Evolutionary conservation across 2,329 filamentous ascomycete species (phyloP).

Genomic region (Fonsecaea nubica): DNA sequence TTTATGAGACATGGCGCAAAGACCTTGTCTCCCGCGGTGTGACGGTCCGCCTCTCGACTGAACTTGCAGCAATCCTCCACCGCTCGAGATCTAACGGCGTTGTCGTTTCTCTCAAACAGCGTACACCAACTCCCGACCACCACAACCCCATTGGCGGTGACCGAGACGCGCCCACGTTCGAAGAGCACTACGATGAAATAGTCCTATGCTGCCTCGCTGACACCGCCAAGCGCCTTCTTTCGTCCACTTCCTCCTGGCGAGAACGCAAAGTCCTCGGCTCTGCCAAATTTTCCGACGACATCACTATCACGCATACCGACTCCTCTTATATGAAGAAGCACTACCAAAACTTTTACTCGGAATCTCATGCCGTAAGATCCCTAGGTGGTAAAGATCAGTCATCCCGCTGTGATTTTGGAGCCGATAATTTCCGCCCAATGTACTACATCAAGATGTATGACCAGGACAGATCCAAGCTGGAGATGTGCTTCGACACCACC

Average conservation of each 20-base stretch:
- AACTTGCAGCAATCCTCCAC: slow-evolving; percentile 58
- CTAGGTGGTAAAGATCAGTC: slow-evolving; percentile 32
- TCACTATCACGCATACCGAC: slow-evolving; percentile 67
- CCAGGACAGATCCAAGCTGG: slow-evolving; percentile 60
- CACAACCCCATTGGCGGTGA: slow-evolving; percentile 37
- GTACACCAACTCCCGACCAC: slow-evolving; percentile 35
- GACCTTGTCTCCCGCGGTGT: slow-evolving; percentile 61
- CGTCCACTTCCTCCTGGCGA: slow-evolving; percentile 60
- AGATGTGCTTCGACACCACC: slow-evolving; percentile 74
- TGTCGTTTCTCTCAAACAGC: slow-evolving; percentile 47
- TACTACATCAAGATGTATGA: slow-evolving; percentile 66
- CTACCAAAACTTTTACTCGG: slow-evolving; percentile 39
- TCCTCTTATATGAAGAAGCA: slow-evolving; percentile 61
- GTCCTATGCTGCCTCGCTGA: slow-evolving; percentile 64
- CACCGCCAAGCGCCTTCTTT: slow-evolving; percentile 61
- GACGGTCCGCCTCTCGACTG: slow-evolving; percentile 62
- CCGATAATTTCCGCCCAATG: slow-evolving; percentile 62
- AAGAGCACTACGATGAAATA: slow-evolving; percentile 64
- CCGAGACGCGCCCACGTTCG: slow-evolving; percentile 43
- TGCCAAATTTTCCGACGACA: slow-evolving; percentile 68
- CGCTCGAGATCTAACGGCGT: slow-evolving; percentile 59
- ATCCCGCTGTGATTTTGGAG: slow-evolving; percentile 42
- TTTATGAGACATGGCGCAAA: slow-evolving; percentile 63
- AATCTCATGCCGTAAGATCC: slow-evolving; percentile 43
- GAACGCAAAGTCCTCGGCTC: slow-evolving; percentile 74